These are phyloP conservation scores for Gyromitra esculenta DNA, from an alignment of 2,329 filamentous ascomycete genomes.

Conservation along the genomic window DNA sequence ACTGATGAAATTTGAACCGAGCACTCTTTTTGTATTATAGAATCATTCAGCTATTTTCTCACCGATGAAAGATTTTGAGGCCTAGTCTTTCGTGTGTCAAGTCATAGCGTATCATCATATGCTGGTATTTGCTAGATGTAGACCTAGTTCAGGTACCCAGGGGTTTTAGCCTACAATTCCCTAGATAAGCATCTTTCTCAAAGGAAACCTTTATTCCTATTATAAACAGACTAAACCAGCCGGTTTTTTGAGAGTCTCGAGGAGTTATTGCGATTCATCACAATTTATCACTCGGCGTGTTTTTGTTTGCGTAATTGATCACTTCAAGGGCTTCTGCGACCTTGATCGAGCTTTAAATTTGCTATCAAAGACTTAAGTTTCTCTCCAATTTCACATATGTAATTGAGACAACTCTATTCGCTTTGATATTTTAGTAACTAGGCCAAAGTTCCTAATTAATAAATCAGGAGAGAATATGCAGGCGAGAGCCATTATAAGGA, in stretches of 20 bases:
- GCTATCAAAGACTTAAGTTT: neutral
- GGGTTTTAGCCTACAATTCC: too few species aligned
- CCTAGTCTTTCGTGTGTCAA: neutral
- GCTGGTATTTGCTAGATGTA: too few species aligned
- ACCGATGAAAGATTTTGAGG: neutral
- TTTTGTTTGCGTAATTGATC: neutral
- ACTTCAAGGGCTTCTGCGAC: neutral
- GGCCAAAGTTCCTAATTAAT: too few species aligned
- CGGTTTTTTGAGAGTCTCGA: neutral
- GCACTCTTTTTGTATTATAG: conserved; percentile 16
- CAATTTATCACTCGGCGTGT: neutral
- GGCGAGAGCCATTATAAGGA: too few species aligned
- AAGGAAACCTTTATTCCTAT: neutral
- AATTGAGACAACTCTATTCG: neutral
- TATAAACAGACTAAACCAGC: neutral
- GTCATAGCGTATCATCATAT: neutral
- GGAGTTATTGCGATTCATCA: neutral
- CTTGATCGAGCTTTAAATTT: neutral
- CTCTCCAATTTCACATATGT: neutral
- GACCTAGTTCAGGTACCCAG: too few species aligned
- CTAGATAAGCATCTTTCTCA: neutral
- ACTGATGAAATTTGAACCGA: neutral
- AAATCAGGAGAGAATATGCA: too few species aligned
- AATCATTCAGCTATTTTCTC: neutral
- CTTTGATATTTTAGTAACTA: neutral